phyloP scores from a whole-genome alignment of 805 yeast genomes.

The Vanderwaltozyma polyspora region DNA sequence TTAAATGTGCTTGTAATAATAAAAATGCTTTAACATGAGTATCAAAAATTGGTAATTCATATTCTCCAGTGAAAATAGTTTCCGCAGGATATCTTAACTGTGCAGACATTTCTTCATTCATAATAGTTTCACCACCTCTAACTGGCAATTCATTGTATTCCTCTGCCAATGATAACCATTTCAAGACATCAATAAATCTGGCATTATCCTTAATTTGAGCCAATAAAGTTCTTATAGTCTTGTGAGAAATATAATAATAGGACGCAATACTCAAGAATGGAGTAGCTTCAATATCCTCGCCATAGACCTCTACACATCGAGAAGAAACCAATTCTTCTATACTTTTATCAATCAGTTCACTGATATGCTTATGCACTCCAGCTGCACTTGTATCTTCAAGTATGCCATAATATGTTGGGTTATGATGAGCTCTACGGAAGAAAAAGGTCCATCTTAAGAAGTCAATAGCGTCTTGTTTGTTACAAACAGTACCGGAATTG shows the following conservation, averaged over 20 bases:
- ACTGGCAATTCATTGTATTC: slow-evolving; percentile 87
- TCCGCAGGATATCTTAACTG: slow-evolving; percentile 53
- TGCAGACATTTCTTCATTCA: slow-evolving; percentile 74
- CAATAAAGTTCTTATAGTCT: slow-evolving; percentile 65
- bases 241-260: slow-evolving; percentile 86
- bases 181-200: slow-evolving; percentile 36
- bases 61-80: slow-evolving; percentile 48
- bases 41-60: slow-evolving; percentile 66
- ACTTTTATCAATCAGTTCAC: slow-evolving; percentile 56
- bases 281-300: slow-evolving; percentile 49
- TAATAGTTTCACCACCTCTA: slow-evolving; percentile 82
- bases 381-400: slow-evolving; percentile 48
- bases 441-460: slow-evolving; percentile 95
- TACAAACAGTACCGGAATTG: slow-evolving; percentile 84
- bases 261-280: slow-evolving; percentile 79
- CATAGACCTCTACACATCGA: slow-evolving; percentile 46
- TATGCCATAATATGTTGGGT: slow-evolving; percentile 86
- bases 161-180: slow-evolving; percentile 40
- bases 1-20: slow-evolving; percentile 72
- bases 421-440: slow-evolving; percentile 85
- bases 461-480: slow-evolving; percentile 82
- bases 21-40: slow-evolving; percentile 71
- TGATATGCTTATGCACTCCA: slow-evolving; percentile 49
- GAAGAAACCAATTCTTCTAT: slow-evolving; percentile 60
- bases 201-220: slow-evolving; percentile 34